Evolutionary conservation across 2,329 filamentous ascomycete species (phyloP), one percentile per base, ranked within the genome.

Genomic region (Diplodia intermedia): DNA sequence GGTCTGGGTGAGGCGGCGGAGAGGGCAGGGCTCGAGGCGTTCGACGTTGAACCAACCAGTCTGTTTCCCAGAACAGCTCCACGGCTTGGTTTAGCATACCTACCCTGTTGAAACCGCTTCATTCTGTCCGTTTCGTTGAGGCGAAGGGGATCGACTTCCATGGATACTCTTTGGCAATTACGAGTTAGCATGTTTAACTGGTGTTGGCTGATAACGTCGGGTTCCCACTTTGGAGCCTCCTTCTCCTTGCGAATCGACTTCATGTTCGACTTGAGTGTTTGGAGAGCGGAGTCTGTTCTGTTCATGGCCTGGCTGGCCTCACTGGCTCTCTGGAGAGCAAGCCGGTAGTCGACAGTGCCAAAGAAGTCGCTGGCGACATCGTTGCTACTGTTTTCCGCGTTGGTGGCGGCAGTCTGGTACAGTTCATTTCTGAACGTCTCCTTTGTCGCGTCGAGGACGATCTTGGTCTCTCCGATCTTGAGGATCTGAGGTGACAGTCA

Each of bases 201-300:
- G 69, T 18, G 9, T 36, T 1, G 11, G 20, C 23, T 43, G 11
- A 57, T n/a, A 29, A 47, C 23, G 71, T 26, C 6, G 60, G 60
- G 43, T 20, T 76, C 79, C 75, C 78, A 82, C 80, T 85, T 85
- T 75, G 86, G 87, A 47, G 86, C 86, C 76, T 88, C 84, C 77
- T 88, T 88, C 71, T 87, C 83, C 73, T 88, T 82, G 73, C 88
- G 82, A 63, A 86, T 83, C 26, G 85, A 84, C 69, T 84, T 87
- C 75, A 90, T 81, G 73, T 82, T 88, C 75, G 82, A 86, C 76
- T 88, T 84, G 66, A 90, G 80, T 49, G 82, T 83, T 65, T 86
- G 86, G 76, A 89, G 77, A 33, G 88, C 88, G 69, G 85, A 83
- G 75, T 90, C 88, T 49, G 84, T 84, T 69, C 84, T 85, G 33